phyloP scores from a whole-genome alignment of 106 monocot species.

The Ottelia alismoides region DNA sequence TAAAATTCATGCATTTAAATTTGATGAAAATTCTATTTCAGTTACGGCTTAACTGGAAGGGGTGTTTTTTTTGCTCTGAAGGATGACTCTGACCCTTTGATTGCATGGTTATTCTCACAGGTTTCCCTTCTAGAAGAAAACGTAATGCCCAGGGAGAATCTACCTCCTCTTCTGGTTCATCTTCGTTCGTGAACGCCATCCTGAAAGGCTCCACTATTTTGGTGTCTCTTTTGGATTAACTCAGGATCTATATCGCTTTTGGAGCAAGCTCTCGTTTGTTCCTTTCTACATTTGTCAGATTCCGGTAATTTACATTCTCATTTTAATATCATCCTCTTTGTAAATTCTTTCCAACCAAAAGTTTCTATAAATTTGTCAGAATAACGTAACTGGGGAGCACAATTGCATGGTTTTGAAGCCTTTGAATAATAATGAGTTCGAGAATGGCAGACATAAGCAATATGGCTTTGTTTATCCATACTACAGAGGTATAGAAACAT shows the following conservation, averaged over 20 bases:
- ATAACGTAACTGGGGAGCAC: slow-evolving; percentile 89
- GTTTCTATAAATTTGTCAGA: slow-evolving; percentile 42
- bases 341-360: slow-evolving; percentile 11
- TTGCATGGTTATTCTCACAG: slow-evolving; percentile 45
- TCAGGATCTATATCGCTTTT: slow-evolving; percentile 71
- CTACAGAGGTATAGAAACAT: slow-evolving; percentile 55
- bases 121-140: slow-evolving; percentile 83
- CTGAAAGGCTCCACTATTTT: slow-evolving; percentile 84
- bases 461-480: slow-evolving; percentile 76
- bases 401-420: slow-evolving; percentile 87
- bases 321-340: slow-evolving; percentile 25
- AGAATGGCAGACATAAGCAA: slow-evolving; percentile 25
- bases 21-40: too few relatives aligned
- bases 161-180: slow-evolving; percentile 93
- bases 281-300: slow-evolving; percentile 93
- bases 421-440: slow-evolving; percentile 66
- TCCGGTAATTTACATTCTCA: slow-evolving; percentile 39
- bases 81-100: too few relatives aligned
- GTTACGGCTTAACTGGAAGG: too few relatives aligned
- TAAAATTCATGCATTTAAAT: too few relatives aligned
- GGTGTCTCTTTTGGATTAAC: slow-evolving; percentile 97
- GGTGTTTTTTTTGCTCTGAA: too few relatives aligned
- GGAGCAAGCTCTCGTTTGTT: slow-evolving; percentile 67
- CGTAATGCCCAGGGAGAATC: slow-evolving; percentile 62
- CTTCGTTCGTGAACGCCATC: slow-evolving; percentile 58